Evolutionary conservation across 2,329 filamentous ascomycete genomes (phyloP), one percentile per base, ranked within the genome.

Genomic region (Ophiostoma sp.): DNA sequence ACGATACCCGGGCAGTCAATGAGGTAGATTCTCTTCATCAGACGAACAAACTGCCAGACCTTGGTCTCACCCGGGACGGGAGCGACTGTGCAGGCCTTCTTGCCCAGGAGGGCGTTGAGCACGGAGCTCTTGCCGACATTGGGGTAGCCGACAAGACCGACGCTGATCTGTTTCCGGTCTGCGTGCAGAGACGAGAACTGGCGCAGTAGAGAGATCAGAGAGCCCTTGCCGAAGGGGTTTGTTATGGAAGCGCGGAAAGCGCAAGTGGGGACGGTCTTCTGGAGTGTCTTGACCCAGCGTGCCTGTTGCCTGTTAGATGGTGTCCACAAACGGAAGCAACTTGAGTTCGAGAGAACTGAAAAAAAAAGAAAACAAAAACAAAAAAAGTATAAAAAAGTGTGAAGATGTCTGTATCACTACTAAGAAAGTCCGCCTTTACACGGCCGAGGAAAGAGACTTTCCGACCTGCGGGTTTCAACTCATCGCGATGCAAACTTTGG

Each of bases 1-100:
- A 98, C 96, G 55, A 99, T 94, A 82, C 96, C 96, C 52, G 96
- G 96, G 79, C 95, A 98, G 79, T 99, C 96, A 78, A 99, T 98
- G 72, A 99, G 88, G 82, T 95, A 95, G 17, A 78, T 95, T 73
- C 92, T 86, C 84, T 93, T 93, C 91, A 94, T 95, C 2, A 77
- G 70, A 22, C 75, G 75, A 5, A 77, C 76, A 71, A 77, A 77
- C 66, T 77, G 76, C 76, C 76, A 77, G 91, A 94, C 73, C 97
- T 98, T 98, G 45, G 95, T 98, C 85, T 78, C 95, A 17, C 95
- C 96, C 7, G 96, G 95, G 75, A 98, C 97, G 6, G 95, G 96
- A 7, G 96, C 96, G 3, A 97, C 94, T 19, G 88, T 96, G 84
- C 95, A 95, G 55, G 98, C 95, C 81, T 96, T 95, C 86, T 98